Conservation (phyloP, 2,329 filamentous ascomycete genomes). For the Calonectria pauciramosa region DNA sequence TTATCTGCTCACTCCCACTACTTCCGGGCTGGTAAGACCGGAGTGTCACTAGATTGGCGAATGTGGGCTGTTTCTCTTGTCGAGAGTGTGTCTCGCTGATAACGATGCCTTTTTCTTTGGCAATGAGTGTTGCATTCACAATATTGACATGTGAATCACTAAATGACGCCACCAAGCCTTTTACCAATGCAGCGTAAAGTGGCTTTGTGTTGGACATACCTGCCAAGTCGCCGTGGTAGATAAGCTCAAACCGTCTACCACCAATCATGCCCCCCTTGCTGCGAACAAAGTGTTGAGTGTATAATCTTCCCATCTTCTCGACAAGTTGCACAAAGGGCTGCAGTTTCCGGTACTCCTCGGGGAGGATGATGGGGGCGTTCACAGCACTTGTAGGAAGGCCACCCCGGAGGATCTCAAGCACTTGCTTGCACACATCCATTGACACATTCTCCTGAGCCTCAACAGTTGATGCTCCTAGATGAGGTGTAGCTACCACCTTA, state of each 20-base stretch:
- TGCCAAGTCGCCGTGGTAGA: slow-evolving; percentile 82
- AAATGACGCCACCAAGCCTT: slow-evolving; percentile 79
- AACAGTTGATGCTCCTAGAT: slow-evolving; percentile 83
- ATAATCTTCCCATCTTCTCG: slow-evolving; percentile 84
- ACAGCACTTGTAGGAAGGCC: slow-evolving; percentile 82
- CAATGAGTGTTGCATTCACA: slow-evolving; percentile 83
- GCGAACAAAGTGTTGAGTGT: slow-evolving; percentile 79
- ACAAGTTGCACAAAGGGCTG: slow-evolving; percentile 82
- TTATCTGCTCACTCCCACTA: slow-evolving; percentile 57
- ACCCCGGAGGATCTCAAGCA: slow-evolving; percentile 79
- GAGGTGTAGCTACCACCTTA: slow-evolving; percentile 82
- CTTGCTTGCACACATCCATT: slow-evolving; percentile 85
- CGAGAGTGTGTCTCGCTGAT: slow-evolving; percentile 80
- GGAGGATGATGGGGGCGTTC: slow-evolving; percentile 85
- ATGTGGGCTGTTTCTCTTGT: slow-evolving; percentile 72
- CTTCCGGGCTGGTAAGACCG: slow-evolving; percentile 61
- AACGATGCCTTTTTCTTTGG: slow-evolving; percentile 81
- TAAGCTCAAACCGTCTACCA: slow-evolving; percentile 79
- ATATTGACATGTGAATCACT: slow-evolving; percentile 82
- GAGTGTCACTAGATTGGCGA: slow-evolving; percentile 79
- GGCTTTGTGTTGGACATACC: slow-evolving; percentile 81
- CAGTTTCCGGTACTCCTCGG: slow-evolving; percentile 83
- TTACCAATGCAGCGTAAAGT: slow-evolving; percentile 83
- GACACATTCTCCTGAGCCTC: slow-evolving; percentile 90
- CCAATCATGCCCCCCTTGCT: slow-evolving; percentile 62